phyloP scores from a whole-genome alignment of 2,329 filamentous ascomycete genomes.

The Botrytis squamosa region DNA sequence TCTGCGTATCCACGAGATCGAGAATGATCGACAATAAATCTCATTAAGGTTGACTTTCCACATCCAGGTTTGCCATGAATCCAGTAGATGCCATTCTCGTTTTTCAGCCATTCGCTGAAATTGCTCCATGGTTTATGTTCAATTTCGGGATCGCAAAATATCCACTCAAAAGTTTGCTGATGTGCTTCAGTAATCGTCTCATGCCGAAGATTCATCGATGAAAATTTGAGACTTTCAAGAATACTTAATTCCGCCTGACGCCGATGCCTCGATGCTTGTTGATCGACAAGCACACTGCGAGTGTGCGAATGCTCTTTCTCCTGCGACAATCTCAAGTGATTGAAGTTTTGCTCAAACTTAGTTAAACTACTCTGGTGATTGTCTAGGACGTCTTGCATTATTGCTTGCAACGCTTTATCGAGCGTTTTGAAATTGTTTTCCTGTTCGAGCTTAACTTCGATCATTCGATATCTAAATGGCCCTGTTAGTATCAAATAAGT shows the following conservation, averaged over 20 bases:
- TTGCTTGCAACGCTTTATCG: neutral
- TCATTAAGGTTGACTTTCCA: slow-evolving; percentile 34
- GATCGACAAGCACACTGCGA: neutral
- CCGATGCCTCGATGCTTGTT: neutral
- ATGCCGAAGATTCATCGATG: slow-evolving; percentile 15
- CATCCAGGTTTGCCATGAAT: slow-evolving; percentile 32
- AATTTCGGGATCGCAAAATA: neutral
- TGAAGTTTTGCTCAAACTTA: neutral
- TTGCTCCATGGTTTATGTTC: neutral
- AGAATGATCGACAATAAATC: slow-evolving; percentile 20
- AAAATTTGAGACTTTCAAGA: slow-evolving; percentile 18
- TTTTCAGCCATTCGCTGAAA: slow-evolving; percentile 23
- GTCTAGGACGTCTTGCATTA: neutral
- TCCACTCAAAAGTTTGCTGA: slow-evolving; percentile 25
- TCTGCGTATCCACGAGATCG: slow-evolving; percentile 22
- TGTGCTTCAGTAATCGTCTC: slow-evolving; percentile 14
- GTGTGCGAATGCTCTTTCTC: neutral
- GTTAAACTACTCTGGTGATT: neutral
- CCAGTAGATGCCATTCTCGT: slow-evolving; percentile 23
- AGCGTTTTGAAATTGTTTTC: neutral
- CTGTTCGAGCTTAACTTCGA: neutral
- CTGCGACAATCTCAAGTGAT: neutral
- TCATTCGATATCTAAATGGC: neutral
- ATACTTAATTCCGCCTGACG: neutral
- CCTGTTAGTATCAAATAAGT: neutral